Base-by-base conservation (phyloP, 345 rosid species). In the Populus ilicifolia region DNA sequence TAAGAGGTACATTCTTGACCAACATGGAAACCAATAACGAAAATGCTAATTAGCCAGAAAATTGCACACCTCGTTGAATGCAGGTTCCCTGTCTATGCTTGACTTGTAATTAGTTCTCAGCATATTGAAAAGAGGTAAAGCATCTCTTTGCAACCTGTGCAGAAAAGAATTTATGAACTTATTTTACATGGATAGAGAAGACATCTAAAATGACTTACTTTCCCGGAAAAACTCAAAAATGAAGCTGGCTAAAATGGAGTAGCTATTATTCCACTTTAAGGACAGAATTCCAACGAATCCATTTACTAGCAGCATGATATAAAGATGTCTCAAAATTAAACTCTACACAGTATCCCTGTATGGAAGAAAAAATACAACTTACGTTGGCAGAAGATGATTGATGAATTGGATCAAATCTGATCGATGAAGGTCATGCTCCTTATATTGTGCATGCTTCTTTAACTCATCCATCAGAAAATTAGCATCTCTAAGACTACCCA, bases 81-180 rank as follows among this genome's bases (percentile, higher is more conserved):
- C 83, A n/a, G 93, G 94, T 67, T 96, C 98, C 79, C 97, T 84
- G 80, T 94, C 97, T 82, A 91, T 78, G 79, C 91, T 83, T 23
- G 94, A 48, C 86, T 84, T 94, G 86, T 80, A 96, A 75, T 83
- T 89, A 64, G 77, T 85, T 85, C 92, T 91, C 88, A 94, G 79
- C 97, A 89, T 90, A 66, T 88, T 91, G 86, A 96, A 96, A 75
- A 96, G 95, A 13, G 97, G 98, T 72, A 91, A 82, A n/a, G 99
- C 96, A 81, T 92, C 98, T 86, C 95, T 92, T 88, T 88, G 85
- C 88, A 96, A 75, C 84, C 98, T 96, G 93, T 81, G 78, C 35
- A 5, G 8, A 8, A 48, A 62, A 43, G 7, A 70, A 30, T 80
- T 62, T 38, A 11, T 5, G 3, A 79, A 63, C 20, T 33, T 25